Evolutionary conservation across 1,284 basidiomycete species (phyloP), one percentile per base, ranked within the genome.

Genomic region (Ceratobasidium sp.): DNA sequence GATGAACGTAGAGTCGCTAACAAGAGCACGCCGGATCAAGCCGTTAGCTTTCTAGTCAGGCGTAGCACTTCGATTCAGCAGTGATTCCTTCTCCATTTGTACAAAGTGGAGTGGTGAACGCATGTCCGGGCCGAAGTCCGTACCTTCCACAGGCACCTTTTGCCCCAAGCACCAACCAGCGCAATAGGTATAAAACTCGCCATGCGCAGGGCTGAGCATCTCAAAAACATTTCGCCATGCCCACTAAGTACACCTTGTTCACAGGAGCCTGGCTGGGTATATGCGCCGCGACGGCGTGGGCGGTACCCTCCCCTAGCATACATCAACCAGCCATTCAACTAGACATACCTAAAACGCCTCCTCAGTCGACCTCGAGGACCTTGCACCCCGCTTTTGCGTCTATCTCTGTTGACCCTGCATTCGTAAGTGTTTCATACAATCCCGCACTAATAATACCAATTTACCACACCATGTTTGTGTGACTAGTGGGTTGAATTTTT

Each of bases 11-110:
- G n/a, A n/a, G n/a, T n/a, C n/a, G n/a, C n/a, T n/a, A n/a, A n/a
- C n/a, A n/a, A n/a, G n/a, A 41, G 36, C 4, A 11, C 11, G 36
- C 36, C 36, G 6, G 36, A 41, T 11, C 36, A 41, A 41, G 11
- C 36, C 11, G 6, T 41, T 41, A 11, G 36, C 36, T 41, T 41
- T 41, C 36, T 41, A 41, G 36, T 41, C 11, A 41, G 36, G 36
- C 36, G 11, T 41, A 41, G 36, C 11, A 4, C 36, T 41, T 41
- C 33, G 44, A 47, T 48, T 59, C 29, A 22, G 36, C 44, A 31
- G 33, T n/a, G 69, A 41, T 72, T 72, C 57, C 60, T 62, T 59
- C 69, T 62, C 69, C 69, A 59, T 72, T 72, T 60, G 69, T 41
- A 19, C 19, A 15, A 24, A 29, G 56, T 72, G 47, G 56, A 62